phyloP scores from a whole-genome alignment of 495 filamentous ascomycete species.

The Daldinia concentrica region DNA sequence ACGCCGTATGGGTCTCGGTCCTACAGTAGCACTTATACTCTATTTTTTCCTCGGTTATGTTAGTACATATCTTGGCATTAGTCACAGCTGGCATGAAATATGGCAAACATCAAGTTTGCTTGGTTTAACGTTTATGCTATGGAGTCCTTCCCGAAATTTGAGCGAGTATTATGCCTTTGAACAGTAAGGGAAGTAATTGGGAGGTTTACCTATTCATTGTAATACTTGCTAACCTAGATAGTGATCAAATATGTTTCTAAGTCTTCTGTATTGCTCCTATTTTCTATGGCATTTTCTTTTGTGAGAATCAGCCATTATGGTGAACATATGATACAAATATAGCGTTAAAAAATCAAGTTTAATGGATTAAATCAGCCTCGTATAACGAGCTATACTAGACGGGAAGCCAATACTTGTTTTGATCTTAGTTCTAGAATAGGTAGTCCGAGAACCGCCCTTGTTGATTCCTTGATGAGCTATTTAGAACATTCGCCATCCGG shows the following conservation, averaged over 20 bases:
- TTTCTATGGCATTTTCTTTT: no score
- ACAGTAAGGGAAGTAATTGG: no score
- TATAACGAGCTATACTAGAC: no score
- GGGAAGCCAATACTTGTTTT: neutral
- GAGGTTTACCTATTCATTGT: no score
- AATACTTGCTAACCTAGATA: no score
- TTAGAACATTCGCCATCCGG: neutral
- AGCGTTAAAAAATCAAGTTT: no score
- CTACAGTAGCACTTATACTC: neutral
- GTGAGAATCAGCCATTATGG: no score
- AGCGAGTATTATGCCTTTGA: no score
- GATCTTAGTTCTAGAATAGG: neutral
- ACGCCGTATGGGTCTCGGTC: conserved; percentile 11
- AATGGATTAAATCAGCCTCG: no score
- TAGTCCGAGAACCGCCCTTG: neutral
- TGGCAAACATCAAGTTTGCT: neutral
- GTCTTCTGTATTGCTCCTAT: no score
- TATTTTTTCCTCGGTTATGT: neutral
- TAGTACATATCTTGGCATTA: conserved; percentile 33
- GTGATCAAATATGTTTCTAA: no score
- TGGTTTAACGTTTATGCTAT: neutral
- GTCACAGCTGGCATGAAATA: conserved; percentile 7
- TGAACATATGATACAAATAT: no score
- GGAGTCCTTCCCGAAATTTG: neutral
- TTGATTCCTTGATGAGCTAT: neutral